Percentiles rank a stretch among this genome's conserved stretches.
These are phyloP conservation scores for Boletus pseudopeckii DNA, from an alignment of 768 basidiomycete genomes.

Conservation along the genomic window DNA sequence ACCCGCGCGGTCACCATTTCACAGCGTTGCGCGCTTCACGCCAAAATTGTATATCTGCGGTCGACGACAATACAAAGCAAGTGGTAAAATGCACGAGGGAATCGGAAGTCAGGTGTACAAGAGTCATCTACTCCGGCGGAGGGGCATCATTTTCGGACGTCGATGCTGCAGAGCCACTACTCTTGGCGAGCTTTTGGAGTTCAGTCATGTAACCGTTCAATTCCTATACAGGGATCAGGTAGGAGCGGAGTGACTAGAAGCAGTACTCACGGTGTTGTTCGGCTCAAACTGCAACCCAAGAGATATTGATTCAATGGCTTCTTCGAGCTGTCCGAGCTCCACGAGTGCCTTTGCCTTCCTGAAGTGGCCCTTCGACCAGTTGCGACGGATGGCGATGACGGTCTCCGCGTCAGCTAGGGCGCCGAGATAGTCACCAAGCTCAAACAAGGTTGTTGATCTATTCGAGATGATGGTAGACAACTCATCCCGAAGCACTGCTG, in stretches of 20 bases:
- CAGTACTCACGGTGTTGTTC: conserved; percentile 46
- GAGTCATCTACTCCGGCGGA: conserved; percentile 12
- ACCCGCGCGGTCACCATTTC: background rate
- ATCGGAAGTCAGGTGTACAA: background rate
- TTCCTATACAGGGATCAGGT: conserved; percentile 24
- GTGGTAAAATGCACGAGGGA: background rate
- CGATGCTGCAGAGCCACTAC: conserved; percentile 3
- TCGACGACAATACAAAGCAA: conserved; percentile 3
- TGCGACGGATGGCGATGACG: conserved; percentile 77
- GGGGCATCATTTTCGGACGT: background rate
- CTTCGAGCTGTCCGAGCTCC: conserved; percentile 61
- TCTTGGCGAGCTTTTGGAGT: conserved; percentile 24
- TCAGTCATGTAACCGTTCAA: conserved; percentile 33
- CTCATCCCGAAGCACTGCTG: conserved; percentile 82
- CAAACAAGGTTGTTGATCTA: conserved; percentile 82
- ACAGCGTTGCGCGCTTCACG: background rate
- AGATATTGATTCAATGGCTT: conserved; percentile 78
- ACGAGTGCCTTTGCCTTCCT: conserved; percentile 87
- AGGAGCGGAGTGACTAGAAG: background rate
- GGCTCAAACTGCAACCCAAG: conserved; percentile 87
- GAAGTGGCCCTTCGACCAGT: conserved; percentile 97
- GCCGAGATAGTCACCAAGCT: conserved; percentile 68
- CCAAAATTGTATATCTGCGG: conserved; percentile 2
- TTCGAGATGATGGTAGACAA: conserved; percentile 88
- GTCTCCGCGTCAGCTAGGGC: conserved; percentile 89